Base-by-base conservation (phyloP, 805 yeast genomes). In the Kodamaea sagamina region DNA sequence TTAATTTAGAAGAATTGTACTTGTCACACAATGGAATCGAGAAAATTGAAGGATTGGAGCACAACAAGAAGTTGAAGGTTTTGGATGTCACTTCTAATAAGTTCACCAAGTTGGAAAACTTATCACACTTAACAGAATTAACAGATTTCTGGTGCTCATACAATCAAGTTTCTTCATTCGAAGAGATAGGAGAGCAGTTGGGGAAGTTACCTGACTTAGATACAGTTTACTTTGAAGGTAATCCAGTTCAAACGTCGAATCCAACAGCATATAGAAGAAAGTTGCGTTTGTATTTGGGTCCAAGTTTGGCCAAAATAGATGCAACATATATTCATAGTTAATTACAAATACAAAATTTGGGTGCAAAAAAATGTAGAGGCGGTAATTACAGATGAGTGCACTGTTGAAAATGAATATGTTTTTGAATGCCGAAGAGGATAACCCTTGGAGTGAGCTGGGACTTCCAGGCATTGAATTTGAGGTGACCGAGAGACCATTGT, bases 111-210 rank as follows among this genome's bases (percentile, higher is more conserved):
- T 64, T 93, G 32, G 82, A 79, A 45, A 82, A 84, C 50, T 52
- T 93, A 41, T 64, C 71, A 1, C 93, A 86, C 52, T 73, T 93
- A 45, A 61, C 51, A 0, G 57, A 82, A n/a, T 71, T 93, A 45
- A 89, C 96, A 6, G 99, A 93, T 63, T 70, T 93, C 42, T 93
- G 99, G 99, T 89, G 95, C 18, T 86, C 96, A 0, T 78, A 79
- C 55, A 93, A 92, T 62, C 63, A 77, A 53, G 62, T 93, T 16
- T 75, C 78, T 25, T 71, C 79, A 31, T 90, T 86, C 62, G 80
- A 82, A 25, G 83, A 88, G 40, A 67, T 93, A 36, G 82, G 79
- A 40, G 61, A 74, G 15, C 82, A 88, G 58, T 72, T 93, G 47
- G 79, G 81, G 10, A 67, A 68, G 29, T 67, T 88, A 40, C 77